Base-by-base conservation (phyloP, 371 early-diverging fungal species). In the Lichtheimia hyalospora region DNA sequence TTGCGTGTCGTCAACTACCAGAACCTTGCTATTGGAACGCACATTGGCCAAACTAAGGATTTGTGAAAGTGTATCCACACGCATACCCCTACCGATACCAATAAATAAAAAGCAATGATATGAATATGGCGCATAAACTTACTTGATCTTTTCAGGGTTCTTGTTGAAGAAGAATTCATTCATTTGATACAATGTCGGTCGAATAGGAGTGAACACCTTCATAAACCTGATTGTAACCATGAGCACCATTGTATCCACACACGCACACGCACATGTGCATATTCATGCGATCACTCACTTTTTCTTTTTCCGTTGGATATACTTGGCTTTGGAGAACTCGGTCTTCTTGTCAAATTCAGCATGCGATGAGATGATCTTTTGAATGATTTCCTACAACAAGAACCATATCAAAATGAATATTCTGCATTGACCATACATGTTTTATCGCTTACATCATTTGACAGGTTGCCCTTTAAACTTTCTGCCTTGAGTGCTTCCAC, bases 271-370 rank as follows among this genome's bases (percentile, higher is more conserved):
- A 27, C 4, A 16, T 7, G 24, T 43, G 16, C 7, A 23, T 15
- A 21, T 54, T 6, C 34, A 34, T 10, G 10, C 10, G 49, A 10
- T 24, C 25, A 13, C 64, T 52, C 77, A 90, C 94, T 97, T 98
- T 67, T 86, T 84, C 75, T 93, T 88, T 76, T 98, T 98, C 64
- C 93, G 84, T 63, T 89, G 85, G 57, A 97, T 90, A 62, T 97
- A 97, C 76, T 98, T 98, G 18, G 94, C 92, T 78, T 97, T 95
- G 2, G 98, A 91, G 66, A 88, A 97, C 63, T 92, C 94, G 0
- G 98, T 97, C 79, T 97, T 98, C 56, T 88, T 84, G 34, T 91
- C 90, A 67, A 96, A 97, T 7, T 90, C 77, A 12, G 83, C 69
- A 72, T 95, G 93, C 67, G 93, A 93, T 57, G 87, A 91, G 5